Evolutionary conservation across 768 basidiomycete genomes (phyloP), one percentile per base, ranked within the genome.

Genomic region (Phlebiopsis gigantea): DNA sequence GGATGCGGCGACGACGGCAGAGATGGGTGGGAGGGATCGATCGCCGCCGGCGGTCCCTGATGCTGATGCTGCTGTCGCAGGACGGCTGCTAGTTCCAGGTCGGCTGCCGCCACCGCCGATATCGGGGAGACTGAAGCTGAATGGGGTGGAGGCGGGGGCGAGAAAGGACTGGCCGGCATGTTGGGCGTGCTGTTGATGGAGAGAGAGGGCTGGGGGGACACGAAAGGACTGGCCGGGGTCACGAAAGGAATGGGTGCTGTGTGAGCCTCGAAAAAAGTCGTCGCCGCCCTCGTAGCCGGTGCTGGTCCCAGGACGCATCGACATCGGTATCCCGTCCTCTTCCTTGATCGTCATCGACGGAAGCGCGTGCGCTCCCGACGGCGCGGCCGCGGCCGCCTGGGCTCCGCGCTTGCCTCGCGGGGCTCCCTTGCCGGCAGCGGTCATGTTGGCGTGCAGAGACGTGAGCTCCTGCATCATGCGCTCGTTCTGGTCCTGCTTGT

Each of bases 391-490:
- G 53, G 62, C 42, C 7, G 69, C 29, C 5, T 67, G 51, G 55
- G 71, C 68, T n/a, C 63, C 63, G 44, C 78, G 70, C 59, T 79
- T 78, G 39, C 68, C 69, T 21, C 77, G 72, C 1, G 69, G 1
- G 57, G 67, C 66, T 56, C 71, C 66, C 64, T 79, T 78, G 63
- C 71, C 73, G 50, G 75, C 73, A 28, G 77, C 77, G 12, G 87
- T 84, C 83, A 95, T 93, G 57, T 77, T 79, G 43, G 90, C 88
- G 63, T 95, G 92, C 46, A 95, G 79, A 4, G 81, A 79, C 48
- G 89, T 89, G 59, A 95, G 82, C 57, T 92, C 88, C 62, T 88
- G 85, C 90, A 94, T 93, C 90, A 93, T 93, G 52, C 81, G 75
- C 69, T 91, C 89, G 75, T 95, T 95, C 72, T 85, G 81, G 0